These are phyloP conservation scores for Phellopilus nigrolimitatus DNA, from an alignment of 1,284 basidiomycete genomes.

Conservation along the genomic window DNA sequence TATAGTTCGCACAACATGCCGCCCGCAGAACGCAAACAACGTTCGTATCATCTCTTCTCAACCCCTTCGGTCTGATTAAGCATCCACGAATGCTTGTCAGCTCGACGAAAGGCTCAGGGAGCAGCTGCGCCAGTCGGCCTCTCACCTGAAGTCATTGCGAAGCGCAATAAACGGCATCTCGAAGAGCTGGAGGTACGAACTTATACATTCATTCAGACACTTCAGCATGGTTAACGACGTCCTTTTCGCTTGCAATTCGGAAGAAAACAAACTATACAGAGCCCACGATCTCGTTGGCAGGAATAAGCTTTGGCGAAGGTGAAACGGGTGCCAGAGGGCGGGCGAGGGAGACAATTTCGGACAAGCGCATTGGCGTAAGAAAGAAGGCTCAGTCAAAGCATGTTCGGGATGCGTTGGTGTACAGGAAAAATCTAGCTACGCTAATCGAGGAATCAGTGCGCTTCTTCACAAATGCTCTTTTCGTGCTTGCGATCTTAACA, in stretches of 20 bases:
- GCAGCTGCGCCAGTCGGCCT: conserved; percentile 25
- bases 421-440: conserved; percentile 68
- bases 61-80: too few species aligned
- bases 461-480: conserved; percentile 1
- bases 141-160: conserved; percentile 62
- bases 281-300: conserved; percentile 39
- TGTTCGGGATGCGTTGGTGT: conserved; percentile 70
- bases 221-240: conserved; percentile 7
- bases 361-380: conserved; percentile 56
- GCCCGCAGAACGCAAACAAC: conserved; percentile 12
- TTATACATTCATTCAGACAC: conserved; percentile 4
- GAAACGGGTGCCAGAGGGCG: conserved; percentile 52
- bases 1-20: too few species aligned
- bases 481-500: not conserved
- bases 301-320: conserved; percentile 26
- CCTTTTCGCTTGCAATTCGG: conserved; percentile 2
- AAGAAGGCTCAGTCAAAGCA: conserved; percentile 80
- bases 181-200: conserved; percentile 76
- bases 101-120: conserved; percentile 11
- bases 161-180: conserved; percentile 68
- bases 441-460: conserved; percentile 77
- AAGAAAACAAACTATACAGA: conserved; percentile 79
- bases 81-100: too few species aligned
- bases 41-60: conserved; percentile 1
- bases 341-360: conserved; percentile 67